Percentiles rank a stretch among this genome's conserved stretches.
phyloP scores from a whole-genome alignment of 1,284 basidiomycete genomes.

The Apiotrichum laibachii region DNA sequence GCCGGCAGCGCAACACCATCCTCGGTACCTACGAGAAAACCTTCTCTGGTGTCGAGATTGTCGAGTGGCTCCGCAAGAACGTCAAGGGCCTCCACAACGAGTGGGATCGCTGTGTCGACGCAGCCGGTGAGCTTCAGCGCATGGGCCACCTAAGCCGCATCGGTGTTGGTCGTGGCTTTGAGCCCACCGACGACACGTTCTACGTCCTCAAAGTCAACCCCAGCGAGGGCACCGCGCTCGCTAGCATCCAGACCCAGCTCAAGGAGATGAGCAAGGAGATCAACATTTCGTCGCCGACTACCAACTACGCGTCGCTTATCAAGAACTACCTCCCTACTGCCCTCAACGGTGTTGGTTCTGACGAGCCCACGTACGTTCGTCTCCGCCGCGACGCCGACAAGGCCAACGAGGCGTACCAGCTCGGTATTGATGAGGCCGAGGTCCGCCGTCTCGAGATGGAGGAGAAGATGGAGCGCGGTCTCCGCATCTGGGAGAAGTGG shows the following conservation, averaged over 20 bases:
- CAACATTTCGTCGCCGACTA: constrained; percentile 11
- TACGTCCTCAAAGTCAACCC: constrained; percentile 40
- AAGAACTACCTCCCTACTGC: constrained; percentile 40
- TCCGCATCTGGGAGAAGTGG: constrained; percentile 77
- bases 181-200: constrained; percentile 43
- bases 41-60: constrained; percentile 77
- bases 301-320: constrained; percentile 22
- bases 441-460: constrained; percentile 75
- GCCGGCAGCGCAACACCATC: constrained; percentile 68
- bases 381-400: constrained; percentile 71
- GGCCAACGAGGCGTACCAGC: constrained; percentile 71
- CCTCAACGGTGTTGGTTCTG: constrained; percentile 31
- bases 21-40: constrained; percentile 84
- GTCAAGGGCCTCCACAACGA: constrained; percentile 67
- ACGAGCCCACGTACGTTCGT: constrained; percentile 65
- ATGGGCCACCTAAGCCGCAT: constrained; percentile 69
- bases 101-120: constrained; percentile 73
- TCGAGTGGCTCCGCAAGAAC: constrained; percentile 67
- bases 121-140: constrained; percentile 71
- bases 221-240: constrained; percentile 21
- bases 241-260: constrained; percentile 17
- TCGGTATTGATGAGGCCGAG: constrained; percentile 64
- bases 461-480: constrained; percentile 74
- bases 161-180: constrained; percentile 56
- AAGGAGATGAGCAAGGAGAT: constrained; percentile 13